Evolutionary conservation across 768 basidiomycete species (phyloP), one percentile per base, ranked within the genome.

Genomic region (Suillus occidentalis): DNA sequence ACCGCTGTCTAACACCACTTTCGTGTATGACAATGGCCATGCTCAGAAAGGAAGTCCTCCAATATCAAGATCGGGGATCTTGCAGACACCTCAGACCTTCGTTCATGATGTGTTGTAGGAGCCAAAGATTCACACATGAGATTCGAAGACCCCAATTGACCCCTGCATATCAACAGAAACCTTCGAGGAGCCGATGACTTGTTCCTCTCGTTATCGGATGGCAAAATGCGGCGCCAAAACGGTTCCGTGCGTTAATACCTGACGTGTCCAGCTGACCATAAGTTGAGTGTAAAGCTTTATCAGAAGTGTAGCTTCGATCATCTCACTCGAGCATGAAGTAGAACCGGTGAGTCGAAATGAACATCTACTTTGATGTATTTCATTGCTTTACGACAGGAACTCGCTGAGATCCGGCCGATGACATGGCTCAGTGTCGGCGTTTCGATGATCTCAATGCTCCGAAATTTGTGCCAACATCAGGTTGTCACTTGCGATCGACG

Each of bases 401-500:
- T 34, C 25, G 25, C 31, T 18, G 39, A 59, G 25, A 42, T 28
- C n/a, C 58, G 18, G 58, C 20, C 31, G 58, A 28, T 18, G n/a
- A n/a, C 25, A 16, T 25, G 22, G 2, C 6, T 10, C 28, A 34
- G 6, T 53, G n/a, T 57, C 37, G 57, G 57, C n/a, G 2, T 58
- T 58, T 40, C 37, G 57, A 58, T 9, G 25, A 39, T 57, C n/a
- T 37, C 36, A 57, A 57, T 13, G 20, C 36, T 39, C 56, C 13
- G 14, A 8, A 22, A 9, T 20, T 42, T 42, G 25, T 14, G 28
- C 18, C 18, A 20, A 55, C 20, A 36, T 20, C 20, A 55, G 20
- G 31, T 55, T 34, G 31, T 12, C 18, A 42, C 40, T 61, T 59
- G 31, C 62, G 39, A 63, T 28, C 34, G 37, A 43, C 52, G 62